Conservation (phyloP, 108 stramenopile genomes). For the Conticribra guillardii region DNA sequence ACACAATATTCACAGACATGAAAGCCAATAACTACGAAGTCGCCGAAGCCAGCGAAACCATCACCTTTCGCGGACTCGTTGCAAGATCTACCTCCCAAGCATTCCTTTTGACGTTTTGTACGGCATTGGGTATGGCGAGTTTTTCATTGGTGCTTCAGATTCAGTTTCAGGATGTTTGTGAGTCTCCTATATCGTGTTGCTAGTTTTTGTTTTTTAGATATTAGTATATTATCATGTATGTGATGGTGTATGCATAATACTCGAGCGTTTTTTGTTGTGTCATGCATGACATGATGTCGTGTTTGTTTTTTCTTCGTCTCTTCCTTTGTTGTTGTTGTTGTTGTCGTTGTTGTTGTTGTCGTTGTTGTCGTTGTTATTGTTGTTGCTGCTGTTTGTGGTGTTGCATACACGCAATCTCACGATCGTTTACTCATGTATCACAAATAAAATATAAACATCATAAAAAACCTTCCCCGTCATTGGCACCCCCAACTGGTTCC, state of each 20-base stretch:
- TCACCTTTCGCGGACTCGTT: slow-evolving; percentile 91
- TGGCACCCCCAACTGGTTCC: slow-evolving; percentile 87
- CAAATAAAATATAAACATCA: too few relatives aligned
- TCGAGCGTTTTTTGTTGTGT: too few relatives aligned
- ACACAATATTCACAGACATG: slow-evolving; percentile 62
- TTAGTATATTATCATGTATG: slow-evolving; percentile 7
- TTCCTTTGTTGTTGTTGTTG: too few relatives aligned
- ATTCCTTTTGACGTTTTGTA: slow-evolving; percentile 92
- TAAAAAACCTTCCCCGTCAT: too few relatives aligned
- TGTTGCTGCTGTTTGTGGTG: too few relatives aligned
- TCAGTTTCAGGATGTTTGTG: slow-evolving; percentile 78
- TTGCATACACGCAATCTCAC: too few relatives aligned
- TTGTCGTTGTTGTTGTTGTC: too few relatives aligned
- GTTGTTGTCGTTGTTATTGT: too few relatives aligned
- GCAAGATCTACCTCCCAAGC: slow-evolving; percentile 84
- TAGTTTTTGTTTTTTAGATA: slow-evolving; percentile 22
- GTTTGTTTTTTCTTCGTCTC: neutral
- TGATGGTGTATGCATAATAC: too few relatives aligned
- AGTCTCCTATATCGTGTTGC: slow-evolving; percentile 3
- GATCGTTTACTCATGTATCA: too few relatives aligned
- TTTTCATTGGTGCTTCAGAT: slow-evolving; percentile 90
- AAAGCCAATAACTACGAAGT: slow-evolving; percentile 96
- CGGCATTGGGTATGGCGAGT: slow-evolving; percentile 85
- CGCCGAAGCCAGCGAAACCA: slow-evolving; percentile 88
- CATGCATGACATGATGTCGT: neutral